A percentile compares a stretch with the other conserved stretches of the same genome.
Evolutionary conservation across 225 moss, liverwort and hornwort species (phyloP).

Genomic region (Takakia lepidozioides): DNA sequence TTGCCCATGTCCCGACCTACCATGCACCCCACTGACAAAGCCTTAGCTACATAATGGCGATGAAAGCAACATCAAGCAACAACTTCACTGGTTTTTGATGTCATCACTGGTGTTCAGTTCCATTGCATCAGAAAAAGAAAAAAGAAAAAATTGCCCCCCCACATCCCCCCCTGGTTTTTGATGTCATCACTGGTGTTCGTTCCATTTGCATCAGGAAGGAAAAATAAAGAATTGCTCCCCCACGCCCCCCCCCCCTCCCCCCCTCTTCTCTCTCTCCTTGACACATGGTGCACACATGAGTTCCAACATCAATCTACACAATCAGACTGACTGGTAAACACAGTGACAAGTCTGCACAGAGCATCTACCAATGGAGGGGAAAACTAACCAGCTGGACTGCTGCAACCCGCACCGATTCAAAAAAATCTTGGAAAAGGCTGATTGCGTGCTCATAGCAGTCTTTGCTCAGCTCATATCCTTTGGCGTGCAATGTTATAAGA

Average conservation of each 20-base stretch:
- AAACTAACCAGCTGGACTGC: conserved; percentile 72
- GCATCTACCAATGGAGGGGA: too few relatives aligned
- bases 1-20: conserved; percentile 60
- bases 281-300: too few relatives aligned
- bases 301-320: too few relatives aligned
- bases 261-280: too few relatives aligned
- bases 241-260: too few relatives aligned
- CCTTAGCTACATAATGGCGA: neutral
- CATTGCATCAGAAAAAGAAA: neutral
- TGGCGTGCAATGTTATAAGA: conserved; percentile 49
- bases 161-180: too few relatives aligned
- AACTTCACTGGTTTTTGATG: conserved; percentile 1
- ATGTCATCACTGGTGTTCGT: neutral
- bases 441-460: conserved; percentile 68
- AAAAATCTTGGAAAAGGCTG: conserved; percentile 60
- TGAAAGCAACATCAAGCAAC: conserved; percentile 15
- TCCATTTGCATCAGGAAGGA: neutral
- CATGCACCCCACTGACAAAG: too few relatives aligned
- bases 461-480: conserved; percentile 55
- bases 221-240: neutral
- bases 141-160: too few relatives aligned
- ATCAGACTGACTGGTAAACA: too few relatives aligned
- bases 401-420: conserved; percentile 65
- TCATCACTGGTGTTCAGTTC: neutral
- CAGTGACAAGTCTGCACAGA: too few relatives aligned